phyloP scores from a whole-genome alignment of 306 rosid genomes.

The Mimosa bimucronata region DNA sequence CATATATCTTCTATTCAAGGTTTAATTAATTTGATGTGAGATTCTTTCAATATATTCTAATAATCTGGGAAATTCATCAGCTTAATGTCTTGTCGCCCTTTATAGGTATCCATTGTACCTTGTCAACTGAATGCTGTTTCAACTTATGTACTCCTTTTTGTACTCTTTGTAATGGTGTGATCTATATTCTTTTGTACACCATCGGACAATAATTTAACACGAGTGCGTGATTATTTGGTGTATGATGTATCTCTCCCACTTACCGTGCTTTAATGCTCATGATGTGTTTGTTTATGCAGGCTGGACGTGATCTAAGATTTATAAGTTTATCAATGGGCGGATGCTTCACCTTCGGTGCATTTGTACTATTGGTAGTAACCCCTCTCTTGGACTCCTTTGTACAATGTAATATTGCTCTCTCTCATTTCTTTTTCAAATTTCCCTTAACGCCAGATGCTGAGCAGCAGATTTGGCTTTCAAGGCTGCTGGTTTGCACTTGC shows the following conservation, averaged over 20 bases:
- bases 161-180: background rate
- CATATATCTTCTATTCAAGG: no score
- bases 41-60: no score
- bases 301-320: conserved; percentile 85
- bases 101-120: conserved; percentile 6
- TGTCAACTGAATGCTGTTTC: background rate
- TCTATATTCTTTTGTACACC: background rate
- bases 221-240: background rate
- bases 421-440: conserved; percentile 26
- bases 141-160: background rate
- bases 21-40: no score
- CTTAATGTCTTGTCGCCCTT: background rate
- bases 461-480: conserved; percentile 67
- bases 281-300: conserved; percentile 55
- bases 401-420: conserved; percentile 21
- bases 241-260: background rate
- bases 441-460: conserved; percentile 55
- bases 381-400: conserved; percentile 30
- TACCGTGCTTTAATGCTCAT: conserved; percentile 7
- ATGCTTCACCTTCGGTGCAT: conserved; percentile 67
- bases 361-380: conserved; percentile 57
- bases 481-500: conserved; percentile 81
- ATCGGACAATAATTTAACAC: background rate
- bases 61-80: background rate
- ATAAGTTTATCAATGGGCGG: conserved; percentile 80